These are phyloP conservation scores for Salvia rosmarinus DNA, from an alignment of 257 asterid species.

Conservation along the genomic window DNA sequence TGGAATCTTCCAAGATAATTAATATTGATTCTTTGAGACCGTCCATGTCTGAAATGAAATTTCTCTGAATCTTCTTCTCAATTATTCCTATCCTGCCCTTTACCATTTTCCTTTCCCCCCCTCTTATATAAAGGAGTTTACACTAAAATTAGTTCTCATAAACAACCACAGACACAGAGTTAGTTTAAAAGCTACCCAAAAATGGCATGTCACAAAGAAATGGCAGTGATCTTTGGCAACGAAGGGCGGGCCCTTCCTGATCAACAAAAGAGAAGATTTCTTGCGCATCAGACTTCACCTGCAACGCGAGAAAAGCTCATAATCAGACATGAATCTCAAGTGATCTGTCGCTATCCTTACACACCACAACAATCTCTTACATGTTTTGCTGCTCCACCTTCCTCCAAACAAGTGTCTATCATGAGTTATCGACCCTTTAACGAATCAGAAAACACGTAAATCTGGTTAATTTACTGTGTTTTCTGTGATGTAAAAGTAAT, in stretches of 20 bases:
- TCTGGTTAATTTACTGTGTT: no score
- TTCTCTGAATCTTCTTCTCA: not conserved
- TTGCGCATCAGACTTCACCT: no score
- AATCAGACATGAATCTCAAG: not conserved
- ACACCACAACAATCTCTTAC: constrained; percentile 15
- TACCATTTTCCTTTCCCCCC: not conserved
- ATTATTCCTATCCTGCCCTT: no score
- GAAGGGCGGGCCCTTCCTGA: not conserved
- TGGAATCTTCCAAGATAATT: not conserved
- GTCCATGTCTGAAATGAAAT: no score
- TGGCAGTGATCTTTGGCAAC: not conserved
- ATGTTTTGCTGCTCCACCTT: constrained; percentile 17
- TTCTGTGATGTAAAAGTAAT: no score
- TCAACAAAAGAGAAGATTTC: no score
- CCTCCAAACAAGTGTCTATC: not conserved
- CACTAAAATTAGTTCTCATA: not conserved
- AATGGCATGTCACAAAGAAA: constrained; percentile 22
- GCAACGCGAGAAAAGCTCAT: not conserved
- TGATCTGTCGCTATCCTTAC: constrained; percentile 15
- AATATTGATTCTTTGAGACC: no score
- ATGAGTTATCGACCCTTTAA: not conserved
- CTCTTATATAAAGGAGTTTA: constrained; percentile 1
- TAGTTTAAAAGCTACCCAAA: not conserved
- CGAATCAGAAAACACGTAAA: not conserved
- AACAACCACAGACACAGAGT: no score